Base-by-base conservation (phyloP, 164 flowering plant genomes). In the Aristolochia californica region DNA sequence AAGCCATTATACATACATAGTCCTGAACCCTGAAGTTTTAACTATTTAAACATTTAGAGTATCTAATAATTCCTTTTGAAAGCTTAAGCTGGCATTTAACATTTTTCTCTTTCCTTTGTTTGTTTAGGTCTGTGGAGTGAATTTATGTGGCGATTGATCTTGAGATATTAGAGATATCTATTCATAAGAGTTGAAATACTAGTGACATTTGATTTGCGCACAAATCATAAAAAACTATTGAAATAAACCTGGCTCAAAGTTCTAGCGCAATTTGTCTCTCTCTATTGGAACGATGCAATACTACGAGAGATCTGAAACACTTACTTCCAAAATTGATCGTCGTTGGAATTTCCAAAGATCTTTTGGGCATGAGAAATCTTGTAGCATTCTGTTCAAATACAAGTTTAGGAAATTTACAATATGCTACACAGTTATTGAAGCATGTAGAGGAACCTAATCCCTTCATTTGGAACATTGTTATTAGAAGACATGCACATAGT, bases 401-500 rank as follows among this genome's bases (percentile, higher is more conserved):
- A 17, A 16, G 34, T 25, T 13, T 53, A 8, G 61, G 38, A 58
- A 47, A 28, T 28, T 48, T 58, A 28, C 9, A 48, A 26, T 18
- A 48, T 20, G 25, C 53, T 17, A 2, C 53, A 1, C n/a, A 47
- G 25, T 26, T 58, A 15, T 27, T 58, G 43, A 58, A 48, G 23
- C 61, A 58, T 16, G 53, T 47, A 2, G 44, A 58, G 20, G 26
- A 58, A 26, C 61, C 61, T 25, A 27, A 12, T 24, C n/a, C 63
- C 30, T 60, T 50, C 45, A 5, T 48, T 13, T 60, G 63, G 63
- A 60, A 60, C 24, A 15, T 28, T 17, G 47, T 60, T 17, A 60
- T 60, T 7, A 50, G 63, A 60, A 56, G 34, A 51, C 51, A n/a
- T 15, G 45, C 23, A 25, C 55, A 49, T 10, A 30, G 28, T 27